Evolutionary conservation across 345 rosid genomes (phyloP).

Genomic region (Isatis tinctoria): DNA sequence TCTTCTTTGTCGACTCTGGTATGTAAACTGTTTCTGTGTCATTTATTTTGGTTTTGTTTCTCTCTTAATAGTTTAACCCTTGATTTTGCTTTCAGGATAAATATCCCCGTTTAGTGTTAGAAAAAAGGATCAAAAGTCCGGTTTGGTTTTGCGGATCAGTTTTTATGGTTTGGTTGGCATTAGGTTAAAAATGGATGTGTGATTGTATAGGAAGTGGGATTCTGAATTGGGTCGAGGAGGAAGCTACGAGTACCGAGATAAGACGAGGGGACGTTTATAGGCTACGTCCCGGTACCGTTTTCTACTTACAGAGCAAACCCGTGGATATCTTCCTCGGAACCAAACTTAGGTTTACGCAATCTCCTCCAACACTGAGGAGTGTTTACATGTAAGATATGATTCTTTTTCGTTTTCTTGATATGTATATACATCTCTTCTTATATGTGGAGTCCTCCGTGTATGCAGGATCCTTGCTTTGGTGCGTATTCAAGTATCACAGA

Average conservation of each 20-base stretch:
- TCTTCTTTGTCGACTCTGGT: conserved; percentile 80
- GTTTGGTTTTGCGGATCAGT: not conserved
- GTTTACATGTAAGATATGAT: conserved; percentile 40
- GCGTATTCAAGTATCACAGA: conserved; percentile 68
- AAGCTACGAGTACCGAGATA: conserved; percentile 40
- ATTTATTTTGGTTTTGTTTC: no score
- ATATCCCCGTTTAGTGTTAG: no score
- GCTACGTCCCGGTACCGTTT: conserved; percentile 62
- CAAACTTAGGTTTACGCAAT: conserved; percentile 68
- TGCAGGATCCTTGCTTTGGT: conserved; percentile 65
- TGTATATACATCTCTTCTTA: not conserved
- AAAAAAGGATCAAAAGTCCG: not conserved
- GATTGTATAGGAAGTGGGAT: conserved; percentile 43
- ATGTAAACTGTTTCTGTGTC: not conserved
- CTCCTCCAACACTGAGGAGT: conserved; percentile 49
- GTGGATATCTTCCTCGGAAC: conserved; percentile 40
- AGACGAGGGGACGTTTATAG: conserved; percentile 63
- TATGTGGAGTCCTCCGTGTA: not conserved
- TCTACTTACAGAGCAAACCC: conserved; percentile 57
- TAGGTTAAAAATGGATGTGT: not conserved
- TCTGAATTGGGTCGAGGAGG: conserved; percentile 55
- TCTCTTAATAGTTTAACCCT: no score
- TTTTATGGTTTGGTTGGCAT: not conserved
- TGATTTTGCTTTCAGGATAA: no score
- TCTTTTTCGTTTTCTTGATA: not conserved